A percentile compares a stretch with the other conserved stretches of the same genome.
Evolutionary conservation across 768 basidiomycete species (phyloP).

Genomic region (Tricholoma terreum): DNA sequence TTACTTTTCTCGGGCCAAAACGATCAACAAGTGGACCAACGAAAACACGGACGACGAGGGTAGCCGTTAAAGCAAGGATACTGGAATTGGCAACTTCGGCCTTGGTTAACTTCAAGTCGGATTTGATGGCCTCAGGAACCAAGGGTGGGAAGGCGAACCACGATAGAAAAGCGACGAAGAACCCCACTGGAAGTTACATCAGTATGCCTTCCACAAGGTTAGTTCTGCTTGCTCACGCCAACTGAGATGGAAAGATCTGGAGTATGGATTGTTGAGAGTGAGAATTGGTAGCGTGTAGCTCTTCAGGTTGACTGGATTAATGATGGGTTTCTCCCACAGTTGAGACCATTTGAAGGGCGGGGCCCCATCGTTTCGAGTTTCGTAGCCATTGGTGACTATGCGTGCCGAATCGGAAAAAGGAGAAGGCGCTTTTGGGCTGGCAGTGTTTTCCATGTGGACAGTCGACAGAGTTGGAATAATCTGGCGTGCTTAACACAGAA

Average conservation of each 20-base stretch:
- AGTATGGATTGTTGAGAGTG: constrained; percentile 44
- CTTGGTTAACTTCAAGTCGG: constrained; percentile 46
- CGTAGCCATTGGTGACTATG: neutral
- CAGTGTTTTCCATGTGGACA: too few species aligned
- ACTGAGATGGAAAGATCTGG: constrained; percentile 47
- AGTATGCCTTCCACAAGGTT: neutral
- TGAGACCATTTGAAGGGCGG: constrained; percentile 31
- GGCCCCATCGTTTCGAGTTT: constrained; percentile 1
- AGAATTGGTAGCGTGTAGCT: constrained; percentile 51
- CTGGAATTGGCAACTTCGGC: constrained; percentile 52
- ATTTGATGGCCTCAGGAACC: constrained; percentile 51
- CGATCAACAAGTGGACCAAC: constrained; percentile 50
- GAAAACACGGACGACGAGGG: constrained; percentile 44
- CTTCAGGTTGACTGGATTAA: constrained; percentile 53
- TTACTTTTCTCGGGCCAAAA: constrained; percentile 52
- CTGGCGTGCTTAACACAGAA: too few species aligned
- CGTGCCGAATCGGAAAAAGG: neutral
- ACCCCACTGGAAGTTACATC: constrained; percentile 30
- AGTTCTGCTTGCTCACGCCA: constrained; percentile 20
- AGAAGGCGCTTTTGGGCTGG: neutral
- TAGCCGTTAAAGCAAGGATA: constrained; percentile 44
- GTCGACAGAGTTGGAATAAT: too few species aligned
- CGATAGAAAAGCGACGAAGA: constrained; percentile 48
- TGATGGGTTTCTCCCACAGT: constrained; percentile 31
- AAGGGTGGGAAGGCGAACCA: constrained; percentile 66